A percentile compares a stretch with the other conserved stretches of the same genome.
Conservation (phyloP, 495 filamentous ascomycete genomes). For the Aspergillus egyptiacus region DNA sequence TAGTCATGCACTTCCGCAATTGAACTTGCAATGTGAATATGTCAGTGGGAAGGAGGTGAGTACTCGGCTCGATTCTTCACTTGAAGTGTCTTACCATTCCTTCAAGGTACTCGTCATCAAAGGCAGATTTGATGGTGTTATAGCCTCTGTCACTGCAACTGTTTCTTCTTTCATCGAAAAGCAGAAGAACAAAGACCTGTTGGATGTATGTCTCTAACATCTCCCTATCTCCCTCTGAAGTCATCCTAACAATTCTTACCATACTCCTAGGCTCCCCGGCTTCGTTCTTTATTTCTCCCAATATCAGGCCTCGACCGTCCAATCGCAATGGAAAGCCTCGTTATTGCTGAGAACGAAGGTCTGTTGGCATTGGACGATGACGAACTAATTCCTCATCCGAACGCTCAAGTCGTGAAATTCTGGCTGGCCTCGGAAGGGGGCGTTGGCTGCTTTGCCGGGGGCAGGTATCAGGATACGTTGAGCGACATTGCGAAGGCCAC, state of each 20-base stretch:
- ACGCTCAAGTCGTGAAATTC: conserved; percentile 10
- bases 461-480: conserved; percentile 11
- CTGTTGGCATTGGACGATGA: conserved; percentile 14
- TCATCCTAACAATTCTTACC: conserved; percentile 1
- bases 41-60: conserved; percentile 14
- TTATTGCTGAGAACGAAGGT: conserved; percentile 1
- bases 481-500: conserved; percentile 14
- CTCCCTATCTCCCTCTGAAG: neutral
- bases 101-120: conserved; percentile 17
- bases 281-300: conserved; percentile 14
- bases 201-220: conserved; percentile 19
- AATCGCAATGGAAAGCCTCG: neutral
- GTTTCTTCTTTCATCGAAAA: conserved; percentile 20
- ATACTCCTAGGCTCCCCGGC: conserved; percentile 16
- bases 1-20: conserved; percentile 7
- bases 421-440: conserved; percentile 18
- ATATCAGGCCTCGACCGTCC: conserved; percentile 3
- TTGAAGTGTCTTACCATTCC: neutral
- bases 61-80: neutral
- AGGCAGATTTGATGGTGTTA: conserved; percentile 9
- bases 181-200: conserved; percentile 21
- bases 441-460: conserved; percentile 14
- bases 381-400: conserved; percentile 7
- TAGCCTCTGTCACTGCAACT: neutral
- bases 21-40: conserved; percentile 16